Percentiles rank a stretch among this genome's conserved stretches.
Conservation (phyloP, 768 basidiomycete species). For the Russula sp. region DNA sequence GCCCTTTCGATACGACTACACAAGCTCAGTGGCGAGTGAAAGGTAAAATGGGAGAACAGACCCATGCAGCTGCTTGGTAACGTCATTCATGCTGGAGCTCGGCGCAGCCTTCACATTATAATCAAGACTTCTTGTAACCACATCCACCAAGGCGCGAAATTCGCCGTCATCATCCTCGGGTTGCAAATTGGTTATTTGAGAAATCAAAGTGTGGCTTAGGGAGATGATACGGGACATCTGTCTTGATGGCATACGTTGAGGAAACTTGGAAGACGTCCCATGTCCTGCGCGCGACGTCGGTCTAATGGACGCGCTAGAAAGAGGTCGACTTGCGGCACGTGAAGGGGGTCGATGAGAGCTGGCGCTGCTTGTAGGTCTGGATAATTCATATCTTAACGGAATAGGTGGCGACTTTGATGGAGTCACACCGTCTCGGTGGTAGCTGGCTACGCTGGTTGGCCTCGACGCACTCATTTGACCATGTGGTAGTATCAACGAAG, state of each 20-base stretch:
- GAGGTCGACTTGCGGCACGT: constrained; percentile 43
- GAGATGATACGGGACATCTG: constrained; percentile 53
- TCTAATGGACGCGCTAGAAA: constrained; percentile 34
- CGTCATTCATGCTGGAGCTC: constrained; percentile 52
- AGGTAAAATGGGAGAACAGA: constrained; percentile 37
- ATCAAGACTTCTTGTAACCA: constrained; percentile 59
- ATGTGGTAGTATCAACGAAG: too few relatives aligned
- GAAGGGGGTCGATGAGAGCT: constrained; percentile 46
- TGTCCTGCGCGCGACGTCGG: constrained; percentile 36
- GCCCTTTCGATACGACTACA: constrained; percentile 63
- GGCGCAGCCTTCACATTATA: constrained; percentile 54
- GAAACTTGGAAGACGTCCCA: constrained; percentile 36
- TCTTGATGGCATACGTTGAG: constrained; percentile 52
- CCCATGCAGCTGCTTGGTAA: constrained; percentile 57
- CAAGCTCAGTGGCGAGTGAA: constrained; percentile 18
- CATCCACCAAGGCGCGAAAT: constrained; percentile 51
- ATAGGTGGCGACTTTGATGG: constrained; percentile 23
- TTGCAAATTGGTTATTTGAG: constrained; percentile 51
- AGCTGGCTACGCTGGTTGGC: constrained; percentile 29
- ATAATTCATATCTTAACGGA: constrained; percentile 37
- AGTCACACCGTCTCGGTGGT: constrained; percentile 10
- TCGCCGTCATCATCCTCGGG: constrained; percentile 45
- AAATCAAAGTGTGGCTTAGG: constrained; percentile 52
- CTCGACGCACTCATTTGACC: constrained; percentile 35
- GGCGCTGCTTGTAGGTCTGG: constrained; percentile 47